Evolutionary conservation across 1,284 basidiomycete species (phyloP).

Genomic region (Irpex sp.): DNA sequence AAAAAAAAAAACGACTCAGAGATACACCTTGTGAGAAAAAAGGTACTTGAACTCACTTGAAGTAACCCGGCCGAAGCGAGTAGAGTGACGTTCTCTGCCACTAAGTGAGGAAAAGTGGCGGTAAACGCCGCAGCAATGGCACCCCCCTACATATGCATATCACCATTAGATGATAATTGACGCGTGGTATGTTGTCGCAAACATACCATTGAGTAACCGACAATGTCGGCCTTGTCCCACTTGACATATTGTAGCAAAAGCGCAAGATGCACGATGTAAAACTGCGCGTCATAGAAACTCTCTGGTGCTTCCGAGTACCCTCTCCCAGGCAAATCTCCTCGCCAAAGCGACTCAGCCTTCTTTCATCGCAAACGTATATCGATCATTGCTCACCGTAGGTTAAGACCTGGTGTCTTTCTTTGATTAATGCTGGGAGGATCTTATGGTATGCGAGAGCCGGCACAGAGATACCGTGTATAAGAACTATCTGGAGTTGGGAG

Average conservation of each 20-base stretch:
- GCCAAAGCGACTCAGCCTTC: neutral
- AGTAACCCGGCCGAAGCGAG: conserved; percentile 67
- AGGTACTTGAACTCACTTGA: conserved; percentile 37
- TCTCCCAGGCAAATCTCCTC: conserved; percentile 70
- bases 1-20: neutral
- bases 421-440: conserved; percentile 58
- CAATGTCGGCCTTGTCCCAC: conserved; percentile 63
- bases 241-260: conserved; percentile 72
- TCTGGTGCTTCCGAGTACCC: conserved; percentile 77
- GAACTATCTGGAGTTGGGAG: conserved; percentile 46
- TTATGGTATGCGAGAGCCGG: conserved; percentile 70
- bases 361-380: neutral
- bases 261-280: conserved; percentile 72
- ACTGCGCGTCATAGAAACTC: conserved; percentile 43
- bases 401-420: conserved; percentile 64
- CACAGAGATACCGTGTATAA: conserved; percentile 72
- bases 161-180: neutral
- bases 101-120: conserved; percentile 62
- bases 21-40: neutral
- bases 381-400: conserved; percentile 51
- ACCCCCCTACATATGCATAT: conserved; percentile 48
- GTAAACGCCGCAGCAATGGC: conserved; percentile 67
- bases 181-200: neutral
- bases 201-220: conserved; percentile 70
- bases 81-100: conserved; percentile 58